Conservation (phyloP, 495 filamentous ascomycete species). For the Jackrogersella minutella region DNA sequence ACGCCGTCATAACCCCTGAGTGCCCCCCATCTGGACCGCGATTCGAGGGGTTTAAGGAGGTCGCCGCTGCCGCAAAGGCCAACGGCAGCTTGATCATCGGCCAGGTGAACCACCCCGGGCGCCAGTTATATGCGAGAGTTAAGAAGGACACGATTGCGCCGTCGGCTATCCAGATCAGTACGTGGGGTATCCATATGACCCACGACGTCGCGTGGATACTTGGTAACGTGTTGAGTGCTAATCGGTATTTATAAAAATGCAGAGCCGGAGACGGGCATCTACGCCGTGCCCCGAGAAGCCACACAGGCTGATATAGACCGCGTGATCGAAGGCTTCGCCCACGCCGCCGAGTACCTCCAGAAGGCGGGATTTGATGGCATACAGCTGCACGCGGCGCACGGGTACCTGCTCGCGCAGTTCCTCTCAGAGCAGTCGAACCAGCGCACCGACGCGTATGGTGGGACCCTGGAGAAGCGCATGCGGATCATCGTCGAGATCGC, state of each 20-base stretch:
- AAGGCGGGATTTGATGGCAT: conserved; percentile 66
- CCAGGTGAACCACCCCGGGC: conserved; percentile 68
- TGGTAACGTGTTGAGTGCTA: neutral
- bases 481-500: conserved; percentile 61
- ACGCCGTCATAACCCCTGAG: conserved; percentile 61
- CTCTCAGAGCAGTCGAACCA: conserved; percentile 63
- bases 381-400: conserved; percentile 62
- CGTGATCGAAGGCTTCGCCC: conserved; percentile 60
- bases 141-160: conserved; percentile 63
- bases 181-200: neutral
- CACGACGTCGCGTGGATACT: neutral
- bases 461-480: conserved; percentile 63
- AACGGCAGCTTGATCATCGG: conserved; percentile 62
- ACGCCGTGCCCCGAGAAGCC: conserved; percentile 45
- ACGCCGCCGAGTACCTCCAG: conserved; percentile 62
- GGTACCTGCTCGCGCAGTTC: conserved; percentile 72
- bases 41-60: conserved; percentile 65
- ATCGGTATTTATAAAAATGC: neutral
- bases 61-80: conserved; percentile 59
- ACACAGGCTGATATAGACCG: conserved; percentile 59
- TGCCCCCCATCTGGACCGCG: conserved; percentile 57
- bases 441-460: conserved; percentile 69
- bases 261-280: conserved; percentile 3
- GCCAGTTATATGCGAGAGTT: conserved; percentile 58
- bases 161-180: conserved; percentile 61